Conservation (phyloP, 2,329 filamentous ascomycete genomes). For the Cadophora luteo-olivacea region DNA sequence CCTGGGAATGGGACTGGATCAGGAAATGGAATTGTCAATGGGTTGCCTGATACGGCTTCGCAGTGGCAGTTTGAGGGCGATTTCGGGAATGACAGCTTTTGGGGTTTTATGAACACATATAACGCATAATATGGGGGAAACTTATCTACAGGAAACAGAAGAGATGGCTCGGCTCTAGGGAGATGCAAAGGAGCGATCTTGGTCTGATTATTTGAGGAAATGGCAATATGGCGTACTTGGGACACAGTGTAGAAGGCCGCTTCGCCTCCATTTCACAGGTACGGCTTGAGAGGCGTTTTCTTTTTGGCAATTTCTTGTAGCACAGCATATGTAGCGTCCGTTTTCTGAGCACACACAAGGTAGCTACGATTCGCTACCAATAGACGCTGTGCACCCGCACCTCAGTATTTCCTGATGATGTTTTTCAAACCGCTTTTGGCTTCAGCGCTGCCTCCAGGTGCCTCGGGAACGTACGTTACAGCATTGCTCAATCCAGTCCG, state of each 20-base stretch:
- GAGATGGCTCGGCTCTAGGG: no score
- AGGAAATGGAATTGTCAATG: conserved; percentile 3
- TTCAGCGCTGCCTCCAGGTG: no score
- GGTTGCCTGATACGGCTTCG: background rate
- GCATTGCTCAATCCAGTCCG: background rate
- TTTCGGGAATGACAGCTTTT: conserved; percentile 61
- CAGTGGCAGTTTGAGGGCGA: conserved; percentile 61
- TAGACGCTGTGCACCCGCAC: background rate
- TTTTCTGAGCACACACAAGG: no score
- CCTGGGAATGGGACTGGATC: conserved; percentile 14
- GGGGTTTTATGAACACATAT: conserved; percentile 60
- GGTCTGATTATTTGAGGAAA: background rate
- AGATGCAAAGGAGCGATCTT: background rate
- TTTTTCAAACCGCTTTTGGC: no score
- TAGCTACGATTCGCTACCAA: no score
- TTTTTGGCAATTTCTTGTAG: background rate
- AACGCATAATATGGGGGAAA: background rate
- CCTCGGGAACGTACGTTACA: no score
- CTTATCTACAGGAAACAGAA: no score
- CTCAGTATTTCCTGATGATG: background rate
- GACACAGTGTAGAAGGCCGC: background rate
- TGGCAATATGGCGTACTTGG: background rate
- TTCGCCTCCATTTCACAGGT: background rate
- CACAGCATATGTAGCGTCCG: no score
- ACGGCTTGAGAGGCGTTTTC: background rate